Evolutionary conservation across 192 early-diverging fungal species (phyloP), one percentile per base, ranked within the genome.

Genomic region (Neocallimastix lanati): DNA sequence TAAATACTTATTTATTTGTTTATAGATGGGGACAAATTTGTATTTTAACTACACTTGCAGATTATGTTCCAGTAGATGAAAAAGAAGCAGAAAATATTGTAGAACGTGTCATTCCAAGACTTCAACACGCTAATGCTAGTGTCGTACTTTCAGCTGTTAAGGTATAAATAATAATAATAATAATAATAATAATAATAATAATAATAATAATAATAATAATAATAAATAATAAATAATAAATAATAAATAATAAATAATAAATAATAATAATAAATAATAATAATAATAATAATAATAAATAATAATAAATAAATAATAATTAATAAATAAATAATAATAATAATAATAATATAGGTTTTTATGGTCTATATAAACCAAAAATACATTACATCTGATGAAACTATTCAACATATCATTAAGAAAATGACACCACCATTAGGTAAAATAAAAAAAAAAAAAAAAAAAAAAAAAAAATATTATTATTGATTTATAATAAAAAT

Each of bases 351-450:
- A 37, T 1, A 37, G 36, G 36, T 67, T n/a, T 67, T 67, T 7
- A 67, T 67, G 50, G 50, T 67, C n/a, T 67, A 67, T 16, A 82
- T 95, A 84, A 83, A 85, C 6, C 21, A 67, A n/a, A 67, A 67
- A 76, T 89, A 83, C 80, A 89, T 96, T 28, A 85, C 83, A 81
- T 88, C 89, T 50, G 92, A 95, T 0, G 92, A 96, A 28, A 85
- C 95, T 76, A 82, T 86, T 78, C 86, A 90, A 79, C 87, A 88
- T 80, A 89, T 97, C 78, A 83, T 93, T 15, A 88, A 90, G 77
- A 98, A 98, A 82, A 93, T 99, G 92, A 92, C 96, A 4, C 97
- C 97, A 50, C 96, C 97, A 29, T 87, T 99, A 37, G 93, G 93
- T 94, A 88, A 84, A n/a, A n/a, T n/a, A n/a, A n/a, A n/a, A n/a